Conservation (phyloP, 78 protist genomes). For the Polysphondylium violaceum region DNA sequence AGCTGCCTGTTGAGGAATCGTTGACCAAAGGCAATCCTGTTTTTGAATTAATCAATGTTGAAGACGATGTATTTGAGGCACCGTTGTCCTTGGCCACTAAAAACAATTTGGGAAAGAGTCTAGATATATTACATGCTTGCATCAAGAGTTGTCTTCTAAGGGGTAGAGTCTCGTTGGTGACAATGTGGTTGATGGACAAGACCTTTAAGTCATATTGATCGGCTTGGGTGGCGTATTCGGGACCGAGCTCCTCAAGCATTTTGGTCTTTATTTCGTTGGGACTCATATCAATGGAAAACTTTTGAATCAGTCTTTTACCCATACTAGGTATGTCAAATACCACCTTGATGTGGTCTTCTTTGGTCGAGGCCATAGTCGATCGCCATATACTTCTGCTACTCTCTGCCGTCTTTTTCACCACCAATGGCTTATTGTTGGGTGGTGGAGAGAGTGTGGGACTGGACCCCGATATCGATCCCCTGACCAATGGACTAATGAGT, state of each 20-base stretch:
- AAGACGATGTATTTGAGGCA: neutral
- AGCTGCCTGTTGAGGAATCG: neutral
- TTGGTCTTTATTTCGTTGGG: slow-evolving; percentile 40
- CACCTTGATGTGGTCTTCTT: slow-evolving; percentile 62
- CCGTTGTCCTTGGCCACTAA: neutral
- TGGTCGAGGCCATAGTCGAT: slow-evolving; percentile 20
- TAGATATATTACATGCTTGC: slow-evolving; percentile 73
- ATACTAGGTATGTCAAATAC: slow-evolving; percentile 37
- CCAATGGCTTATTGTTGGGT: slow-evolving; percentile 10
- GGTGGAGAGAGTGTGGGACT: neutral
- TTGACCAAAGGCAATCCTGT: neutral
- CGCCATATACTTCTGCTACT: slow-evolving; percentile 33
- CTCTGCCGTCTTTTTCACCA: slow-evolving; percentile 17
- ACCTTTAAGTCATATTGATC: slow-evolving; percentile 61
- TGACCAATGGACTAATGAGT: neutral
- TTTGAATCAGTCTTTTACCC: slow-evolving; percentile 47
- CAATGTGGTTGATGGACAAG: slow-evolving; percentile 24
- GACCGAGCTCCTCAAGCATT: slow-evolving; percentile 51
- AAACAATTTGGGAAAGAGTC: slow-evolving; percentile 56
- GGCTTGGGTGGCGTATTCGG: neutral
- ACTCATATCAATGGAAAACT: slow-evolving; percentile 46
- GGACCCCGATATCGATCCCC: neutral
- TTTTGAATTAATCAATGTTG: neutral
- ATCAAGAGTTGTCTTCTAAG: slow-evolving; percentile 49
- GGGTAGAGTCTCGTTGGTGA: slow-evolving; percentile 61